phyloP scores from a whole-genome alignment of 345 rosid genomes.

The Hibiscus tridactylites region DNA sequence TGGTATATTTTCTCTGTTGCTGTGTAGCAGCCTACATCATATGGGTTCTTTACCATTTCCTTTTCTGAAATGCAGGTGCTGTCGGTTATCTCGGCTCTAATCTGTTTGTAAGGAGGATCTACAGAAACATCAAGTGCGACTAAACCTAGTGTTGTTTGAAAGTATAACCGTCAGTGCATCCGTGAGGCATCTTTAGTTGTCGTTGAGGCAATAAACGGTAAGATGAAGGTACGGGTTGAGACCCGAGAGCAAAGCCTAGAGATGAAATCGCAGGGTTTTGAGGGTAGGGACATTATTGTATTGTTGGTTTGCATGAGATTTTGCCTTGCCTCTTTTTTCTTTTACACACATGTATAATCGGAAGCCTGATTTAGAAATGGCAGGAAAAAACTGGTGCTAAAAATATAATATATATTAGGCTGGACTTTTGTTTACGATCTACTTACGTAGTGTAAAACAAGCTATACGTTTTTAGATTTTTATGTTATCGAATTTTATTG shows the following conservation, averaged over 20 bases:
- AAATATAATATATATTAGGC: too few relatives aligned
- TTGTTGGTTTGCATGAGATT: neutral
- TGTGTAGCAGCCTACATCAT: neutral
- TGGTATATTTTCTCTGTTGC: neutral
- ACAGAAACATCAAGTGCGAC: constrained; percentile 94
- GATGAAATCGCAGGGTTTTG: neutral
- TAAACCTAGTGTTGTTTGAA: constrained; percentile 20
- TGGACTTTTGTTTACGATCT: too few relatives aligned
- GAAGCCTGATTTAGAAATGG: neutral
- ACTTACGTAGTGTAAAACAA: too few relatives aligned
- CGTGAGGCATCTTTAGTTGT: constrained; percentile 17
- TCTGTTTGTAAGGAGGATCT: constrained; percentile 88
- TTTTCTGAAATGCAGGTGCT: constrained; percentile 50
- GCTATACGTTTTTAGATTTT: too few relatives aligned
- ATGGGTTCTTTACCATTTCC: neutral
- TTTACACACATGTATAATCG: neutral
- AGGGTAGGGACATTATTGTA: neutral
- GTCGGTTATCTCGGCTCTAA: constrained; percentile 87
- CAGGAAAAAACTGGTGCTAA: too few relatives aligned
- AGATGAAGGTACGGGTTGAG: neutral
- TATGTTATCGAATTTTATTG: too few relatives aligned
- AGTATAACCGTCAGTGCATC: constrained; percentile 21
- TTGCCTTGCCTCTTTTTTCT: neutral
- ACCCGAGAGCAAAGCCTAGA: too few relatives aligned
- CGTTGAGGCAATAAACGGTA: constrained; percentile 17